phyloP scores from a whole-genome alignment of 1,139 yeast species.

The Protomyces inundatus region DNA sequence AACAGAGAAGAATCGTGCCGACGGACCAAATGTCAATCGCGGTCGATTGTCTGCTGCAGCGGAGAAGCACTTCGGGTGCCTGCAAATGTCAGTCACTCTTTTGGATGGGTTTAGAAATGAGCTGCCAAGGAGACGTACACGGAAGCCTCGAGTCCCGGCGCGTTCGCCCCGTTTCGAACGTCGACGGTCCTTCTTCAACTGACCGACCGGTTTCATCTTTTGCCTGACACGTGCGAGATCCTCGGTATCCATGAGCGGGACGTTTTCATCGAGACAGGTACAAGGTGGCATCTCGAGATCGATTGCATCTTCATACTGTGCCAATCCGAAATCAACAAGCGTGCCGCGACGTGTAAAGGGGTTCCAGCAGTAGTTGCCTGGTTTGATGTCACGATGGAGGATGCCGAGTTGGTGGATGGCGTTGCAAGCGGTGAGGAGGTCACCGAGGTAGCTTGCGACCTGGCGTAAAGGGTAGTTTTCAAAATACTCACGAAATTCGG shows the following conservation, averaged over 20 bases:
- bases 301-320: slow-evolving; percentile 46
- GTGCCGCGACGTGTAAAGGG: slow-evolving; percentile 71
- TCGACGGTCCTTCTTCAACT: slow-evolving; percentile 38
- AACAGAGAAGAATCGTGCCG: slow-evolving; percentile 62
- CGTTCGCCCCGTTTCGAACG: slow-evolving; percentile 56
- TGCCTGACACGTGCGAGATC: background rate
- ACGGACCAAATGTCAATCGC: slow-evolving; percentile 75
- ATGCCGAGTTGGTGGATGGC: slow-evolving; percentile 70
- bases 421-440: slow-evolving; percentile 65
- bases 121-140: slow-evolving; percentile 35
- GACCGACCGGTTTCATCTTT: background rate
- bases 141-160: slow-evolving; percentile 78
- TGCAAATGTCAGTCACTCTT: background rate
- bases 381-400: slow-evolving; percentile 83
- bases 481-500: slow-evolving; percentile 28
- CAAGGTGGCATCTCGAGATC: slow-evolving; percentile 13
- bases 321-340: slow-evolving; percentile 83
- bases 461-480: slow-evolving; percentile 18
- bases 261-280: slow-evolving; percentile 14
- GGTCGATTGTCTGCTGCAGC: slow-evolving; percentile 66
- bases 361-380: slow-evolving; percentile 69
- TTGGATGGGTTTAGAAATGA: no score
- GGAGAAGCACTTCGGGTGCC: slow-evolving; percentile 72
- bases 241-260: background rate
- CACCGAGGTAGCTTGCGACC: slow-evolving; percentile 37